Conservation (phyloP, 2,329 filamentous ascomycete species). For the Blastomyces parvus region DNA sequence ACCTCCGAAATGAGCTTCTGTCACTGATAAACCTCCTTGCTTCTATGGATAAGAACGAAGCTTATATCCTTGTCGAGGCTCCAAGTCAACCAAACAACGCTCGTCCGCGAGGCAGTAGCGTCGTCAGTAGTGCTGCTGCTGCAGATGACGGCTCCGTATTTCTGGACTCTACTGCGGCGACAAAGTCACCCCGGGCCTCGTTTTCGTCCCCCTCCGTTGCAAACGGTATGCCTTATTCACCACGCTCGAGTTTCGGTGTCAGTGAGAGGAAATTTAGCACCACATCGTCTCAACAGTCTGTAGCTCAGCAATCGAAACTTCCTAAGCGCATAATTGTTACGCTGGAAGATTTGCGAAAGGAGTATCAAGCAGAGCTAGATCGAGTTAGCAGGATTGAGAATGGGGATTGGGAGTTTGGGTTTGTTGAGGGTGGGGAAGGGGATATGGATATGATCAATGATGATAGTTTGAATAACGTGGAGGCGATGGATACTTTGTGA, state of each 20-base stretch:
- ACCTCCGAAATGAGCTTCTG: conserved; percentile 62
- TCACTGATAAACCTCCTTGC: conserved; percentile 85
- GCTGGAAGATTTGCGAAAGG: conserved; percentile 72
- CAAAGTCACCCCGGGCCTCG: conserved; percentile 6
- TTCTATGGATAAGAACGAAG: conserved; percentile 71
- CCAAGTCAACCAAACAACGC: neutral
- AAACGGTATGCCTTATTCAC: neutral
- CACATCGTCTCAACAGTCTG: neutral
- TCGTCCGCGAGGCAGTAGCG: neutral
- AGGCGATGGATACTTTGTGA: conserved; percentile 12
- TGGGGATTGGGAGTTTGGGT: conserved; percentile 72
- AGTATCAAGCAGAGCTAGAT: conserved; percentile 86
- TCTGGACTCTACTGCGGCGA: neutral
- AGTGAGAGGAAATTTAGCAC: conserved; percentile 3
- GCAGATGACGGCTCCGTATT: conserved; percentile 8
- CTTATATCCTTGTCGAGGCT: conserved; percentile 54
- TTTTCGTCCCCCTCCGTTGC: neutral
- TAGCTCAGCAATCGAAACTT: conserved; percentile 21
- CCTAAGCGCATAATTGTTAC: conserved; percentile 69
- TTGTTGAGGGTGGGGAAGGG: conserved; percentile 13
- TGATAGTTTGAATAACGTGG: conserved; percentile 6
- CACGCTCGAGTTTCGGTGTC: neutral
- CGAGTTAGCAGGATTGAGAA: conserved; percentile 77
- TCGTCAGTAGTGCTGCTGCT: conserved; percentile 3
- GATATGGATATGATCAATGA: conserved; percentile 5